Evolutionary conservation across 805 yeast species (phyloP), one percentile per base, ranked within the genome.

Genomic region (Hanseniaspora mollemarum): DNA sequence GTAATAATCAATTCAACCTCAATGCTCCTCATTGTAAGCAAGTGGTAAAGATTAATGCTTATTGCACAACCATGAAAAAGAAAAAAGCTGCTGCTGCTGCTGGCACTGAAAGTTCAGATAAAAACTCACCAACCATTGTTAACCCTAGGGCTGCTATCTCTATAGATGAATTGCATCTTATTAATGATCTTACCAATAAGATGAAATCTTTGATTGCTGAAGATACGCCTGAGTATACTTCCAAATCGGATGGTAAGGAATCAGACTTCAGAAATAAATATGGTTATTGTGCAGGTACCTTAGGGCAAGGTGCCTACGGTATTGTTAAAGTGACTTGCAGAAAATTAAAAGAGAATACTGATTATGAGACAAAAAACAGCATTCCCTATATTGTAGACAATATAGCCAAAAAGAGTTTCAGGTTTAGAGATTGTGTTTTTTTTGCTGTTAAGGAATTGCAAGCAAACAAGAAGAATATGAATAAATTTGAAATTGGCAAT

Each of bases 241-340:
- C 16, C n/a, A n/a, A 32, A 13, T 22, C 24, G 22, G 39, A 33
- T 8, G 15, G 13, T 15, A 60, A 62, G 36, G 67, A 65, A 54
- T 60, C 67, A 32, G 68, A 64, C 3, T 59, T 75, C 19, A 59
- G 64, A 7, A 67, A 67, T 26, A 76, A 71, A 56, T 77, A 76
- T 56, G 81, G 81, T 28, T 71, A 67, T 51, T 67, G 73, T 22
- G 66, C 71, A 51, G 79, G 79, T 8, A 64, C 72, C 29, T 73
- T 78, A 53, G 97, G 97, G 19, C 87, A 88, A 62, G 98, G 97
- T 41, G 94, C 96, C 0, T 90, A 87, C 68, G 98, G 97, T 51
- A 94, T 84, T 56, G 96, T 90, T 16, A 75, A 95, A 53, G 58
- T 73, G 81, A 56, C 95, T 82, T 38, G 94, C 81, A 64, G 87